Evolutionary conservation across 106 monocot genomes (phyloP).

Genomic region (Agapanthus africanus): DNA sequence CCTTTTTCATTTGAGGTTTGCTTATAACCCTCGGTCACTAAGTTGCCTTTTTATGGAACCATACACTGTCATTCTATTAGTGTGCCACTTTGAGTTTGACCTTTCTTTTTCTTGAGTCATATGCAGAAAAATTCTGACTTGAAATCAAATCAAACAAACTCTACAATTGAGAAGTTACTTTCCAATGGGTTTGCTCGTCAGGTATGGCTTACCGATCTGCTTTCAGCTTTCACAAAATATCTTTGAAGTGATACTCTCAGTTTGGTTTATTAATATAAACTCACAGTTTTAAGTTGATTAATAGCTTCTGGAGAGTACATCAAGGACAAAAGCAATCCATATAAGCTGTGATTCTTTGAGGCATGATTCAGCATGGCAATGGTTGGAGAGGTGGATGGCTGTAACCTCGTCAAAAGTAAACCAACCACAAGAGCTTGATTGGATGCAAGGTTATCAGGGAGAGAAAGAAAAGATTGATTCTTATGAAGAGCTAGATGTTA

Average conservation of each 20-base stretch:
- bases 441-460: background rate
- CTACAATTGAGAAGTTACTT: constrained; percentile 43
- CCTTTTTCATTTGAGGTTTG: background rate
- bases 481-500: constrained; percentile 10
- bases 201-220: constrained; percentile 25
- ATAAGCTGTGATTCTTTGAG: constrained; percentile 70
- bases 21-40: background rate
- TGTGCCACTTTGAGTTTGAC: background rate
- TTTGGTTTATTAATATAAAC: constrained; percentile 4
- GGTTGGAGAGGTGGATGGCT: constrained; percentile 91
- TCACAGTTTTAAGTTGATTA: background rate
- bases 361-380: constrained; percentile 68
- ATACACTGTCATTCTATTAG: background rate
- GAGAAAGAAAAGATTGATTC: constrained; percentile 9
- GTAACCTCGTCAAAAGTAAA: constrained; percentile 23
- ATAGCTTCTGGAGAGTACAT: constrained; percentile 62
- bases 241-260: background rate
- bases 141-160: constrained; percentile 22
- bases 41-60: background rate
- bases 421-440: constrained; percentile 10
- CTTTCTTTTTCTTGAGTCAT: constrained; percentile 17
- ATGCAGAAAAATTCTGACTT: constrained; percentile 13
- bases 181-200: constrained; percentile 62
- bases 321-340: constrained; percentile 39
- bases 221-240: background rate